These are phyloP conservation scores for Helichrysum umbraculigerum DNA, from an alignment of 129 eudicot species.

Conservation along the genomic window DNA sequence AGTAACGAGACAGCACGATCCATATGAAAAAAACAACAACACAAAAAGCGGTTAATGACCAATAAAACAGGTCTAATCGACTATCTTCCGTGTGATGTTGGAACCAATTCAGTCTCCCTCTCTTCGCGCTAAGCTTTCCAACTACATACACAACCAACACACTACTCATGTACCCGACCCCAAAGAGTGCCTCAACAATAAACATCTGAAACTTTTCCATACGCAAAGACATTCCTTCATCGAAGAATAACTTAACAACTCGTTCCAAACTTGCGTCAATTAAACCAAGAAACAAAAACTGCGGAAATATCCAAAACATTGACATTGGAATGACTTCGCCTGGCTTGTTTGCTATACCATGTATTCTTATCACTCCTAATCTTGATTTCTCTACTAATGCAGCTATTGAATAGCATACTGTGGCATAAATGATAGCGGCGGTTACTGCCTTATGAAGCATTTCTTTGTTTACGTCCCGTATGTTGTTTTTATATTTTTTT, in stretches of 20 bases:
- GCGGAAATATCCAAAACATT: constrained; percentile 3
- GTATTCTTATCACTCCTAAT: background rate
- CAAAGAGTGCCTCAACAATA: background rate
- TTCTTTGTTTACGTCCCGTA: background rate
- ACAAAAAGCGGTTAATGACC: background rate
- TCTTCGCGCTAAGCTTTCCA: background rate
- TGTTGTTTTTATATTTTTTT: background rate
- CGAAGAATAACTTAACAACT: background rate
- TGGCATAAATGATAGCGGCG: background rate
- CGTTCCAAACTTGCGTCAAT: background rate
- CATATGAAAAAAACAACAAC: background rate
- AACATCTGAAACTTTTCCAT: background rate
- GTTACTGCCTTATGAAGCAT: background rate
- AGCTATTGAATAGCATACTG: background rate
- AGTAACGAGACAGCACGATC: background rate
- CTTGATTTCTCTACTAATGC: background rate
- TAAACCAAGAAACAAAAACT: background rate
- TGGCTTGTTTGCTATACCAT: background rate
- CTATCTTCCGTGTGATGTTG: constrained; percentile 2
- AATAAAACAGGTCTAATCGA: background rate
- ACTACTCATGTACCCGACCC: background rate
- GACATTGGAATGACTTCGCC: background rate
- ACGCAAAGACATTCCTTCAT: background rate
- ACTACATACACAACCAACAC: constrained; percentile 2
- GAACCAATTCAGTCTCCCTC: background rate